A percentile compares a stretch with the other conserved stretches of the same genome.
phyloP scores from a whole-genome alignment of 1,284 basidiomycete genomes.

The Melampsora larici-populina region DNA sequence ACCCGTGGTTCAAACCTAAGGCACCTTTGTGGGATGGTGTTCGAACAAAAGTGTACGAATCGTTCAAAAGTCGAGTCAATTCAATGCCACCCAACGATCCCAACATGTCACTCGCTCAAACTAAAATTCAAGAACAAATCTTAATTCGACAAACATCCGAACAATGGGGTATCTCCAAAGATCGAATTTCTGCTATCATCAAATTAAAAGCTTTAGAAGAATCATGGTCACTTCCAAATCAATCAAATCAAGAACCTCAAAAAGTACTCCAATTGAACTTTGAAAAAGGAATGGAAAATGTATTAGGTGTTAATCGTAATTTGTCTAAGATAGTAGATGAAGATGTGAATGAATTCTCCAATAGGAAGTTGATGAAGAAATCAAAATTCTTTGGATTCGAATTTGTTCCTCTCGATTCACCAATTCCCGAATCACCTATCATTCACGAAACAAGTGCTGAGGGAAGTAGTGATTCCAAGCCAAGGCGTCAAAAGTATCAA shows the following conservation, averaged over 20 bases:
- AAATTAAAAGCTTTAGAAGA: conserved; percentile 71
- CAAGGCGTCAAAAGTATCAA: conserved; percentile 19
- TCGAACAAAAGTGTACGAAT: conserved; percentile 55
- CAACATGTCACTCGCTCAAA: conserved; percentile 12
- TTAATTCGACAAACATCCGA: conserved; percentile 62
- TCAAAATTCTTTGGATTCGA: conserved; percentile 31
- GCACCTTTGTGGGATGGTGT: conserved; percentile 66
- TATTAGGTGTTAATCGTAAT: conserved; percentile 17
- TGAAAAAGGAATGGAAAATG: conserved; percentile 39
- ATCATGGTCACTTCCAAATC: conserved; percentile 57
- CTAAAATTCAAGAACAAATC: conserved; percentile 25
- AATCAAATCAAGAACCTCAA: conserved; percentile 4
- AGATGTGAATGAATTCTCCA: conserved; percentile 28
- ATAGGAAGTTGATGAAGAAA: conserved; percentile 18
- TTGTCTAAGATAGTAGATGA: not conserved
- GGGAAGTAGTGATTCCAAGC: not conserved
- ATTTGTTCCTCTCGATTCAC: conserved; percentile 41
- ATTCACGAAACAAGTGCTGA: not conserved
- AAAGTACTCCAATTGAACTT: conserved; percentile 33
- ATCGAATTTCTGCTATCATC: conserved; percentile 73
- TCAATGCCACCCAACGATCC: conserved; percentile 1
- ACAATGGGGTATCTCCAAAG: conserved; percentile 66
- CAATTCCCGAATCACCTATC: not conserved
- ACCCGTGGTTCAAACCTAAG: conserved; percentile 72
- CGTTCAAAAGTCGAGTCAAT: conserved; percentile 53